phyloP scores from a whole-genome alignment of 331 rosid genomes.

The Malus hybrid region DNA sequence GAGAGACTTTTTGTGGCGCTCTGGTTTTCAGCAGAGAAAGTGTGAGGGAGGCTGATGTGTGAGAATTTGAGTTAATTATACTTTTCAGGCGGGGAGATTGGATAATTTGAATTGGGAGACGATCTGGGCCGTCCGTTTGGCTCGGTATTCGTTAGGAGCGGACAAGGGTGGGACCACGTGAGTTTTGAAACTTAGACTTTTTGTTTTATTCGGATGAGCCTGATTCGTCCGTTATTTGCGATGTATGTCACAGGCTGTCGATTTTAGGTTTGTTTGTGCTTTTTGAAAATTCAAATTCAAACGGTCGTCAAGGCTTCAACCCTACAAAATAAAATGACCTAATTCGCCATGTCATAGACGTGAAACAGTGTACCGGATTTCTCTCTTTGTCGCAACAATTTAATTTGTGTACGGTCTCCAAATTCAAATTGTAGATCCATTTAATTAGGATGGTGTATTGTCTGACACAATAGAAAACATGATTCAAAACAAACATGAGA shows the following conservation, averaged over 20 bases:
- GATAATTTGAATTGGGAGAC: slow-evolving; percentile 40
- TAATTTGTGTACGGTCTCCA: too few relatives aligned
- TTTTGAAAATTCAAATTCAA: slow-evolving; percentile 86
- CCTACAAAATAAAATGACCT: background rate
- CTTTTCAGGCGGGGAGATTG: slow-evolving; percentile 51
- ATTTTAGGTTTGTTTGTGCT: slow-evolving; percentile 6
- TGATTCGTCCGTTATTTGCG: slow-evolving; percentile 20
- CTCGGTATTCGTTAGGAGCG: slow-evolving; percentile 61
- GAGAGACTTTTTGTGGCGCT: background rate
- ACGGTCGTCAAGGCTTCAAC: slow-evolving; percentile 49
- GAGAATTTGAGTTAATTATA: slow-evolving; percentile 24
- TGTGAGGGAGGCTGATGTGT: background rate
- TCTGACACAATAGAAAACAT: too few relatives aligned
- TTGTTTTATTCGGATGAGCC: background rate
- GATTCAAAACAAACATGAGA: too few relatives aligned
- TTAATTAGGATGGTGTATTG: too few relatives aligned
- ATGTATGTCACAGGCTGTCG: slow-evolving; percentile 26
- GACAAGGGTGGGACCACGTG: slow-evolving; percentile 46
- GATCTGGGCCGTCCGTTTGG: slow-evolving; percentile 51
- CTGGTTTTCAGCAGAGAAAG: background rate
- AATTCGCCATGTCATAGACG: background rate
- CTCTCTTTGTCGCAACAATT: too few relatives aligned
- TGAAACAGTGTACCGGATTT: background rate
- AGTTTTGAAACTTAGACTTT: slow-evolving; percentile 4
- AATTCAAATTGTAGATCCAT: too few relatives aligned